Percentiles rank a stretch among this genome's conserved stretches.
These are phyloP conservation scores for Hura crepitans DNA, from an alignment of 441 rosid genomes.

Conservation along the genomic window DNA sequence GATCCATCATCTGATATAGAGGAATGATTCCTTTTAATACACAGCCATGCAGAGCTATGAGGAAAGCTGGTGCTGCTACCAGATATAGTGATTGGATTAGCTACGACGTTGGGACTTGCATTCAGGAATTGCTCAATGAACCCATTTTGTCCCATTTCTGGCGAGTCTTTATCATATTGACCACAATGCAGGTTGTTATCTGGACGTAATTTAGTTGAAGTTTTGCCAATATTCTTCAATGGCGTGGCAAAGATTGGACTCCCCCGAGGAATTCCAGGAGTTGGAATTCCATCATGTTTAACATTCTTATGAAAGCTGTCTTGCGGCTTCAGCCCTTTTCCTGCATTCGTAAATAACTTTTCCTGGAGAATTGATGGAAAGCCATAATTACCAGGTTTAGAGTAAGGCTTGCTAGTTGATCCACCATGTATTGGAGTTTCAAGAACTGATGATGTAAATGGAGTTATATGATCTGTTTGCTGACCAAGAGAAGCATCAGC, in stretches of 20 bases:
- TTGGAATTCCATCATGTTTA: slow-evolving; percentile 32
- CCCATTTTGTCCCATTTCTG: slow-evolving; percentile 48
- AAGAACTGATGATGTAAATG: slow-evolving; percentile 33
- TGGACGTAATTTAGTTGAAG: slow-evolving; percentile 28
- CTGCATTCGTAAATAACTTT: slow-evolving; percentile 38
- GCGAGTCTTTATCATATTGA: slow-evolving; percentile 34
- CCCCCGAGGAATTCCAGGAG: slow-evolving; percentile 29
- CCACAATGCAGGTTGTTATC: slow-evolving; percentile 31
- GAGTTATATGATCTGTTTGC: slow-evolving; percentile 18
- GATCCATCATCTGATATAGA: slow-evolving; percentile 26
- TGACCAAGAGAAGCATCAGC: slow-evolving; percentile 38
- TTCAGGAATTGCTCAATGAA: slow-evolving; percentile 33
- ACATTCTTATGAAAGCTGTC: slow-evolving; percentile 29
- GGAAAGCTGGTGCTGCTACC: slow-evolving; percentile 31
- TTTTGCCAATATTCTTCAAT: slow-evolving; percentile 34
- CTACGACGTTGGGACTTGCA: slow-evolving; percentile 32
- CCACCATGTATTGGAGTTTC: slow-evolving; percentile 40
- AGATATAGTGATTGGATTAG: slow-evolving; percentile 37
- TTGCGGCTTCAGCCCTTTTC: slow-evolving; percentile 37
- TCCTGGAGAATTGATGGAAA: slow-evolving; percentile 40
- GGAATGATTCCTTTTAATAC: slow-evolving; percentile 42
- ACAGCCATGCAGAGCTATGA: slow-evolving; percentile 34
- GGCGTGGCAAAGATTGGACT: slow-evolving; percentile 39
- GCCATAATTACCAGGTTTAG: slow-evolving; percentile 28
- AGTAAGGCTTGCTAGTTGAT: slow-evolving; percentile 26